These are phyloP conservation scores for Bolboschoenoplectus hybrid DNA, from an alignment of 202 grass and related monocot species.

Conservation along the genomic window DNA sequence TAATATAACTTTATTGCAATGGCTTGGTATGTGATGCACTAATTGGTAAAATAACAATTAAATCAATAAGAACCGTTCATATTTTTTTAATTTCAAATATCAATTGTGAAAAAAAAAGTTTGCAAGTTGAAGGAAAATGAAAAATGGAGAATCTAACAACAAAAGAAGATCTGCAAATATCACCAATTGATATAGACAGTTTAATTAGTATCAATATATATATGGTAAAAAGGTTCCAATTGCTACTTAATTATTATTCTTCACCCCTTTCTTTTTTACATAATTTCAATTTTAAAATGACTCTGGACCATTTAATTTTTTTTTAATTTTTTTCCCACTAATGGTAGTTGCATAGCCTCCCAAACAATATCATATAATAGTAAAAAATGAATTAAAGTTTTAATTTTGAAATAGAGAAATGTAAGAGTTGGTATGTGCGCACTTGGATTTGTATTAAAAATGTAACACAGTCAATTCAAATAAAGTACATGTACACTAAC, in stretches of 20 bases:
- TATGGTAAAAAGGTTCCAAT: background rate
- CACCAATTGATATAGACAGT: conserved; percentile 5
- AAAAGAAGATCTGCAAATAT: conserved; percentile 10
- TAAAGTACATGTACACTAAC: too few relatives aligned
- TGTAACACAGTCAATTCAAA: too few relatives aligned
- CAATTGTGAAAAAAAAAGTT: background rate
- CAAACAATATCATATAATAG: background rate
- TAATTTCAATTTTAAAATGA: conserved; percentile 4
- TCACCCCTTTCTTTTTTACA: background rate
- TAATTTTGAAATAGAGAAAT: too few relatives aligned
- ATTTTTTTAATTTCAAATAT: background rate
- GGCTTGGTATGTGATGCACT: background rate
- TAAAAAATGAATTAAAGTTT: too few relatives aligned
- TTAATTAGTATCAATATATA: background rate
- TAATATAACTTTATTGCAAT: background rate
- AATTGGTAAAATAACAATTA: background rate
- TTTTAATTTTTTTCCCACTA: background rate
- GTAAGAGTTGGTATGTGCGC: too few relatives aligned
- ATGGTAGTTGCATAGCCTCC: background rate
- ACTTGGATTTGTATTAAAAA: too few relatives aligned
- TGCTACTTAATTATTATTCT: conserved; percentile 6
- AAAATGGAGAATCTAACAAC: conserved; percentile 27
- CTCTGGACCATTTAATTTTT: background rate
- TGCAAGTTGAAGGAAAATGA: conserved; percentile 13
- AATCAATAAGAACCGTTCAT: background rate